Evolutionary conservation across 352 stramenopile species (phyloP), one percentile per base, ranked within the genome.

Genomic region (Phytopythium vexans): DNA sequence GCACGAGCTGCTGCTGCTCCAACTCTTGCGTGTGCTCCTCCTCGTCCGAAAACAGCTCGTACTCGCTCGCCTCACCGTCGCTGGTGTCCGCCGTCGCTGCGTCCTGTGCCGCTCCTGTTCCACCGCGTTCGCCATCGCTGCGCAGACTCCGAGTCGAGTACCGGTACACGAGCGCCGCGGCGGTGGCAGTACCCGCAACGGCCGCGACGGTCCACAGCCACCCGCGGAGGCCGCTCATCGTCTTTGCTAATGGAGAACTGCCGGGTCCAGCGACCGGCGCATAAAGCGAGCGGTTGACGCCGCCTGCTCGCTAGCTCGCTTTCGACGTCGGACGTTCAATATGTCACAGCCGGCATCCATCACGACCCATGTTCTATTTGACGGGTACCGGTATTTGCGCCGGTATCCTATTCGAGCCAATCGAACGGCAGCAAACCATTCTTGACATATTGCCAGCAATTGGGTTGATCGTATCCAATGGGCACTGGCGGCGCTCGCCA

Each of bases 181-280:
- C 77, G 15, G 77, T 88, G 40, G 75, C 78, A 32, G 78, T 85
- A 44, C 83, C 83, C 1, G 79, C 78, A 49, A 89, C 77, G 8
- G 75, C 83, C 58, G 77, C 71, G 31, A 87, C 48, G 51, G 81
- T 82, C 77, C 68, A 88, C 33, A 90, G 47, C 54, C 77, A 75
- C n/a, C 74, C 77, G 8, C 69, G 66, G 37, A 75, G 81, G 48
- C 70, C 81, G 12, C 48, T 54, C 48, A 54, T 54, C 21, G 21
- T 27, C 21, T 27, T 27, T 27, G 21, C 21, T 27, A 27, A 27
- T 27, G 21, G 21, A 27, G 21, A 27, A 27, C 21, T 27, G 21
- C 21, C 21, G 21, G 21, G 21, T 27, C 21, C 21, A 27, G 21
- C 21, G 21, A 27, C 21, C 21, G 21, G 21, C 21, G 21, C 21